These are phyloP conservation scores for Zymoseptoria ardabiliae DNA, from an alignment of 2,329 filamentous ascomycete species.

Conservation along the genomic window DNA sequence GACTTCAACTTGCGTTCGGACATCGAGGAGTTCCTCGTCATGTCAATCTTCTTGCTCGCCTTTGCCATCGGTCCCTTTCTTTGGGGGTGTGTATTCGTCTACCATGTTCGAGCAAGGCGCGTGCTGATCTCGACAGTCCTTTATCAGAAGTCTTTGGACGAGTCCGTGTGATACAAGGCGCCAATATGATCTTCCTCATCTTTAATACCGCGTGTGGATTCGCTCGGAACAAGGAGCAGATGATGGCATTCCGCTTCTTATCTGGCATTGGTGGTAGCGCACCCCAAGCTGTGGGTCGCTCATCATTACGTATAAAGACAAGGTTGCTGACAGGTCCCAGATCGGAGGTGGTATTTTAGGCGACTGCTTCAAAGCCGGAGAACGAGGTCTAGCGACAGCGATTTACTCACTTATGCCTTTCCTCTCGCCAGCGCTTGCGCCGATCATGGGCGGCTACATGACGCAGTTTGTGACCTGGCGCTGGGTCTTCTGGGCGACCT, in stretches of 20 bases:
- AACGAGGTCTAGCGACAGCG: constrained; percentile 25
- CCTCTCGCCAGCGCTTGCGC: constrained; percentile 38
- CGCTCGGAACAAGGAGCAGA: constrained; percentile 23
- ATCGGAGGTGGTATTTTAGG: constrained; percentile 24
- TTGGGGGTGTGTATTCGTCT: constrained; percentile 6
- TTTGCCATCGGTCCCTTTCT: constrained; percentile 27
- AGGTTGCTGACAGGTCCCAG: constrained; percentile 5
- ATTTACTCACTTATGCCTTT: constrained; percentile 27
- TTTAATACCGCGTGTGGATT: constrained; percentile 29
- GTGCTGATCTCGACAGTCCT: constrained; percentile 24
- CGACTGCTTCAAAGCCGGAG: constrained; percentile 25
- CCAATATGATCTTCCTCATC: constrained; percentile 27
- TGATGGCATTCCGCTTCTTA: constrained; percentile 29
- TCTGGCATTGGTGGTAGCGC: constrained; percentile 27
- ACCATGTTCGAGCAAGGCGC: neutral
- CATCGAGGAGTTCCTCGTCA: constrained; percentile 22
- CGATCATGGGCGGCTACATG: constrained; percentile 58
- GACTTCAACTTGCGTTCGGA: constrained; percentile 21
- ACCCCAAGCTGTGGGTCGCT: constrained; percentile 21
- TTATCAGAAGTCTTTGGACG: constrained; percentile 26
- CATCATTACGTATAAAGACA: constrained; percentile 6
- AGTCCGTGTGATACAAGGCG: constrained; percentile 24
- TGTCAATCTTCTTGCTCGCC: constrained; percentile 28
- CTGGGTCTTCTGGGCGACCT: constrained; percentile 80
- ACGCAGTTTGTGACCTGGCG: constrained; percentile 59